Conservation (phyloP, 305 asterid genomes). For the Fraxinus ornus region DNA sequence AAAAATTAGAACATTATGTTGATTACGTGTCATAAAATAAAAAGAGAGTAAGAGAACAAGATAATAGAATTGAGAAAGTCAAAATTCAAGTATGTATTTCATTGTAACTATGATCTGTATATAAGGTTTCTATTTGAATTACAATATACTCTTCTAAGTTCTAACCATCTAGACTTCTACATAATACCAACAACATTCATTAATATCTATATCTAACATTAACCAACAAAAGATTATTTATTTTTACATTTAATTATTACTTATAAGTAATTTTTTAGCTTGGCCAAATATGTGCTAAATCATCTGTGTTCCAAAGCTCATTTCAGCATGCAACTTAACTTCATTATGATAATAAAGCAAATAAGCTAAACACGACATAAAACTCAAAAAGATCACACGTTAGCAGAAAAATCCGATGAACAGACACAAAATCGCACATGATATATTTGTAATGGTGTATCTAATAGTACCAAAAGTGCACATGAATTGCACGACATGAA, state of each 20-base stretch:
- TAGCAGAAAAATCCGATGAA: not conserved
- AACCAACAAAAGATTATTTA: not conserved
- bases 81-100: not conserved
- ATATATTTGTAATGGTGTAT: not conserved
- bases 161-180: not conserved
- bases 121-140: not conserved
- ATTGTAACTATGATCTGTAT: not conserved
- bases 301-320: not conserved
- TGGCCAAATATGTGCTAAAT: not conserved
- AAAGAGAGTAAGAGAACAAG: not conserved
- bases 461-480: not conserved
- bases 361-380: not conserved
- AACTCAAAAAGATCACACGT: not conserved
- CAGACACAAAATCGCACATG: not conserved
- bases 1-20: too few species aligned
- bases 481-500: too few species aligned
- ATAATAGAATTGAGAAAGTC: not conserved
- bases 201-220: too few species aligned
- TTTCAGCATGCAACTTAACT: not conserved
- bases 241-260: not conserved
- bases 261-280: not conserved
- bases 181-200: too few species aligned
- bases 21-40: not conserved
- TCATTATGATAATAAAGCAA: not conserved
- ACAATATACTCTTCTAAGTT: not conserved